These are phyloP conservation scores for Magnusiomyces fungicola DNA, from an alignment of 1,139 yeast species.

Conservation along the genomic window DNA sequence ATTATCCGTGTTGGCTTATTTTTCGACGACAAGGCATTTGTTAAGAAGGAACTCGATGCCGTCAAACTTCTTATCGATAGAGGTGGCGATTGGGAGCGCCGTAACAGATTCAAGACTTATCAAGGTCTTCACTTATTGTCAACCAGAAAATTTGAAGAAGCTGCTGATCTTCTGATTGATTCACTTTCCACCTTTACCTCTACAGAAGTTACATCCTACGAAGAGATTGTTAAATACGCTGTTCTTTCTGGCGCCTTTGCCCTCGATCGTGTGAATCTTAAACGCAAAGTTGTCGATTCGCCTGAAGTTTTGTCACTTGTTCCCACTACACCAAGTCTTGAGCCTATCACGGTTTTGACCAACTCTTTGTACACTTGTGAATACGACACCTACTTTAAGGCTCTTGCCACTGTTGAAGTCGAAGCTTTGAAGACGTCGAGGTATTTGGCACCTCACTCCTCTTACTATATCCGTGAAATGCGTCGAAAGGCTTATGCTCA, in stretches of 20 bases:
- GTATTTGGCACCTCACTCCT: constrained; percentile 71
- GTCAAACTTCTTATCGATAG: constrained; percentile 72
- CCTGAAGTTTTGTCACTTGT: constrained; percentile 85
- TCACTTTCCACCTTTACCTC: constrained; percentile 93
- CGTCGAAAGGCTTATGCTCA: constrained; percentile 94
- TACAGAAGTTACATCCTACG: constrained; percentile 85
- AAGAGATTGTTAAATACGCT: constrained; percentile 83
- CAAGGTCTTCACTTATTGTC: constrained; percentile 78
- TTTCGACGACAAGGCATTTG: constrained; percentile 66
- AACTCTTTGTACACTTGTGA: constrained; percentile 87
- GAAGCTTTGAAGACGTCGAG: constrained; percentile 65
- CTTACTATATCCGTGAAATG: constrained; percentile 83
- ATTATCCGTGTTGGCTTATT: constrained; percentile 83
- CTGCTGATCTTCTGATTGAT: constrained; percentile 76
- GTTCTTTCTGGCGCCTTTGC: constrained; percentile 78
- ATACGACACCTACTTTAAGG: constrained; percentile 72
- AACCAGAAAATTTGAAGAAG: constrained; percentile 78
- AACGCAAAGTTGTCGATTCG: constrained; percentile 79
- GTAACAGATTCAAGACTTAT: constrained; percentile 90
- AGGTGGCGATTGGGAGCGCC: constrained; percentile 99
- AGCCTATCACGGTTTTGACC: constrained; percentile 76
- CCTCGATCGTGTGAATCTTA: constrained; percentile 77
- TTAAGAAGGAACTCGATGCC: constrained; percentile 67
- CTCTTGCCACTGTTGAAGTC: constrained; percentile 71
- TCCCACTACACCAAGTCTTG: constrained; percentile 63